A percentile compares a stretch with the other conserved stretches of the same genome.
phyloP scores from a whole-genome alignment of 768 basidiomycete species.

The Boletus reticuloceps region DNA sequence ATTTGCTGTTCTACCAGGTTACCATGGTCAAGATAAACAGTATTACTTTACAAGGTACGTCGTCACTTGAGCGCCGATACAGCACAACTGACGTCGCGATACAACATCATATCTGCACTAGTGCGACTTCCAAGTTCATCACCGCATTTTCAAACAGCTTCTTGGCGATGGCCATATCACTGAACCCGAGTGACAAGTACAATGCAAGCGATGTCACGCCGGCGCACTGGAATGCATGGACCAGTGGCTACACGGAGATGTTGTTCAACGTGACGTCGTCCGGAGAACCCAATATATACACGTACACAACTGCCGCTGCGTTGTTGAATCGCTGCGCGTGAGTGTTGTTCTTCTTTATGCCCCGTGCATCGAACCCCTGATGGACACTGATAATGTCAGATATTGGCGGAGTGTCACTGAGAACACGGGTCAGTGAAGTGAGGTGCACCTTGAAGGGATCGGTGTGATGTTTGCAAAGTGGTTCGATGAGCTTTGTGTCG shows the following conservation, averaged over 20 bases:
- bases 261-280: slow-evolving; percentile 6
- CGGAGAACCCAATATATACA: slow-evolving; percentile 1
- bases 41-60: slow-evolving; percentile 6
- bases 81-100: background rate
- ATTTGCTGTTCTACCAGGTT: slow-evolving; percentile 4
- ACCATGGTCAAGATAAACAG: background rate
- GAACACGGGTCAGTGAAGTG: background rate
- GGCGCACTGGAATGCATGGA: background rate
- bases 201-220: background rate
- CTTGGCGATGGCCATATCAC: background rate
- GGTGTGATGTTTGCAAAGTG: too few species aligned
- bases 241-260: background rate
- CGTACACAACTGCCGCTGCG: background rate
- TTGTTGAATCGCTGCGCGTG: background rate
- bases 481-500: too few species aligned
- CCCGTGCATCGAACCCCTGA: background rate
- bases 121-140: background rate
- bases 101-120: background rate
- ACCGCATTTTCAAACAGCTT: slow-evolving; percentile 5
- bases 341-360: background rate
- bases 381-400: background rate
- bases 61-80: background rate
- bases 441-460: too few species aligned
- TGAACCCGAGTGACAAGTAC: background rate
- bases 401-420: slow-evolving; percentile 1